Evolutionary conservation across 495 filamentous ascomycete species (phyloP).

Genomic region (Staphylotrichum tortipilum): DNA sequence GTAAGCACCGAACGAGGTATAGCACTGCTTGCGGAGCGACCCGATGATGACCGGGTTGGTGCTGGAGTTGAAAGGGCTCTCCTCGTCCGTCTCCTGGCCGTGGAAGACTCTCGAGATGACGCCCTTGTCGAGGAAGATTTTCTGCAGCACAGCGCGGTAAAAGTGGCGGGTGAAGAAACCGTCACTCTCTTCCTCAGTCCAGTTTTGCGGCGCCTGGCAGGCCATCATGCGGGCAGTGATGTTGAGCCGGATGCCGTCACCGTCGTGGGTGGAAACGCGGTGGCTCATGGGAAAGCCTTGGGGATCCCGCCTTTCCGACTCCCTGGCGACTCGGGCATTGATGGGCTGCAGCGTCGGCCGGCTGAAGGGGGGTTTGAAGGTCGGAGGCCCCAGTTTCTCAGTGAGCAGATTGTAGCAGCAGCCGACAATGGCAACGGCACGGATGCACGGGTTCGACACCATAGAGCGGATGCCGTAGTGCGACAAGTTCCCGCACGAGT

Average conservation of each 20-base stretch:
- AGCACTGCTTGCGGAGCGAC: constrained; percentile 70
- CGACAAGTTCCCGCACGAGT: constrained; percentile 94
- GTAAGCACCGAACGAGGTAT: constrained; percentile 67
- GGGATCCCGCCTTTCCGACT: constrained; percentile 60
- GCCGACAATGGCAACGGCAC: constrained; percentile 85
- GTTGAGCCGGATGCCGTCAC: constrained; percentile 68
- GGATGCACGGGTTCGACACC: constrained; percentile 68
- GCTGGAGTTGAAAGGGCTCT: constrained; percentile 43
- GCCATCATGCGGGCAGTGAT: constrained; percentile 97
- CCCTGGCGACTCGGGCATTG: constrained; percentile 37
- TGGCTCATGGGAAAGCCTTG: constrained; percentile 91
- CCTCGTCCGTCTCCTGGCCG: constrained; percentile 25
- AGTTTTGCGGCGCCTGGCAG: constrained; percentile 88
- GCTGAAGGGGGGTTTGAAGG: constrained; percentile 63
- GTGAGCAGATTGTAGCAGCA: constrained; percentile 97
- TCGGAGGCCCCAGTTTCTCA: constrained; percentile 77
- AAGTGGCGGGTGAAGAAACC: constrained; percentile 89
- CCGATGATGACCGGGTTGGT: constrained; percentile 78
- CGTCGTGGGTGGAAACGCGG: constrained; percentile 52
- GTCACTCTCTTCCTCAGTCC: constrained; percentile 71
- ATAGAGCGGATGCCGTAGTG: constrained; percentile 88
- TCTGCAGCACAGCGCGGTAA: constrained; percentile 84
- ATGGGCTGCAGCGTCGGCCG: constrained; percentile 55
- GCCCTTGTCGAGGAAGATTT: constrained; percentile 73
- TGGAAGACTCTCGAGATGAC: constrained; percentile 55